Evolutionary conservation across 73 alveolate species (phyloP), one percentile per base, ranked within the genome.

Genomic region (Paramecium pentaurelia): DNA sequence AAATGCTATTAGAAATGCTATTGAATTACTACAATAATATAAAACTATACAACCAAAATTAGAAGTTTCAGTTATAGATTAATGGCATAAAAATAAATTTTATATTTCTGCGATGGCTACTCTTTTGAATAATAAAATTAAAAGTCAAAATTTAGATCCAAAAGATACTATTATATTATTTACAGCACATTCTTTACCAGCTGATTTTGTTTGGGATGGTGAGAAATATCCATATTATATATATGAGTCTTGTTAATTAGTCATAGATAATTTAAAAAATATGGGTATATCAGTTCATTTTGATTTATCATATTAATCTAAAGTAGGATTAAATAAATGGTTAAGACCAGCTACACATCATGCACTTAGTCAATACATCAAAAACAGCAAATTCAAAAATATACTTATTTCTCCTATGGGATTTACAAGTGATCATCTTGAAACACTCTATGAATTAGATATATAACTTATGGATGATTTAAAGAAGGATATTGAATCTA

Each of bases 121-220:
- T 9, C 18, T 92, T 2, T 38, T 73, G 30, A 37, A 73, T 18
- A 37, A 73, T 37, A 37, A 28, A 86, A 7, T 85, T 75, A 71
- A 93, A 51, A 45, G 95, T 86, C 22, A 86, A 18, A 80, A 77
- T 20, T 80, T 92, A 28, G 47, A 45, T 42, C 86, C 87, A 7
- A 83, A 89, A 60, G 94, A 71, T 20, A 86, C 86, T 1, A 7
- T 87, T 4, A 59, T 95, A 5, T 51, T 89, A 32, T 95, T 95
- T 64, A 92, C 98, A 42, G 98, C 98, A 4, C 98, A 95, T 71
- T 94, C 97, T 44, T 49, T 95, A 36, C 98, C 98, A 27, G 86
- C 92, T 40, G 73, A 54, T 38, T 90, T 92, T 60, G 94, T 92
- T 3, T 59, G 90, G 91, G 73, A 86, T 60, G 98, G 98, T 7